phyloP scores from a whole-genome alignment of 1,284 basidiomycete species.

The Chalciporus piperatoides region DNA sequence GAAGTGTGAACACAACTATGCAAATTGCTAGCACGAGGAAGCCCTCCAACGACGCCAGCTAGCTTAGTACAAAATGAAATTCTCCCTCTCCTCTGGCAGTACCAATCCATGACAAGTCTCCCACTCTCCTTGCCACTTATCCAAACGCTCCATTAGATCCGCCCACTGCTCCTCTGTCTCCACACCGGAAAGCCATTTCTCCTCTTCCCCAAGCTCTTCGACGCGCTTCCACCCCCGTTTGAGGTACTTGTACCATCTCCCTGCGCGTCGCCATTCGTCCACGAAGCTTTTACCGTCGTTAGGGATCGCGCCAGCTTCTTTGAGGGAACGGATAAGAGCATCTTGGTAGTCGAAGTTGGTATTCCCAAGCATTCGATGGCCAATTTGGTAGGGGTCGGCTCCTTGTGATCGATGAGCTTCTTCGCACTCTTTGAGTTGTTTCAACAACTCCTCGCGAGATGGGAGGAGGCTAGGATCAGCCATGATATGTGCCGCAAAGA shows the following conservation, averaged over 20 bases:
- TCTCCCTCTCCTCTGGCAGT: conserved; percentile 8
- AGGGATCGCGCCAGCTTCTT: conserved; percentile 39
- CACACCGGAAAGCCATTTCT: conserved; percentile 37
- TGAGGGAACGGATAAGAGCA: conserved; percentile 42
- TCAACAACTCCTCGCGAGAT: conserved; percentile 38
- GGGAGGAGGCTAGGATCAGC: conserved; percentile 41
- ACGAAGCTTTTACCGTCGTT: conserved; percentile 44
- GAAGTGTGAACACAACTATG: too few species aligned
- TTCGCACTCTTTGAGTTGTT: conserved; percentile 42
- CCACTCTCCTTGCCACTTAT: conserved; percentile 45
- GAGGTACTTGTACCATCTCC: conserved; percentile 34
- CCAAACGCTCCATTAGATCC: conserved; percentile 43
- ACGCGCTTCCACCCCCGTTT: conserved; percentile 45
- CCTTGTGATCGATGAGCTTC: conserved; percentile 37
- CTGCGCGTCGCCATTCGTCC: conserved; percentile 46
- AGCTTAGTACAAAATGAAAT: conserved; percentile 6
- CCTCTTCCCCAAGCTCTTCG: conserved; percentile 36
- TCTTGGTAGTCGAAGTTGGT: conserved; percentile 49
- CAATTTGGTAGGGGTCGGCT: conserved; percentile 47
- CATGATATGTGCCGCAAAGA: conserved; percentile 45
- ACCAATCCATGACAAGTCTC: conserved; percentile 31
- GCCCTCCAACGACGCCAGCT: neutral
- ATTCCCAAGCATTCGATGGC: conserved; percentile 43
- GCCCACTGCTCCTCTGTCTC: conserved; percentile 46
- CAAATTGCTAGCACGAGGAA: too few species aligned